Conservation (phyloP, 2,329 filamentous ascomycete genomes). For the Epichloe sp. region DNA sequence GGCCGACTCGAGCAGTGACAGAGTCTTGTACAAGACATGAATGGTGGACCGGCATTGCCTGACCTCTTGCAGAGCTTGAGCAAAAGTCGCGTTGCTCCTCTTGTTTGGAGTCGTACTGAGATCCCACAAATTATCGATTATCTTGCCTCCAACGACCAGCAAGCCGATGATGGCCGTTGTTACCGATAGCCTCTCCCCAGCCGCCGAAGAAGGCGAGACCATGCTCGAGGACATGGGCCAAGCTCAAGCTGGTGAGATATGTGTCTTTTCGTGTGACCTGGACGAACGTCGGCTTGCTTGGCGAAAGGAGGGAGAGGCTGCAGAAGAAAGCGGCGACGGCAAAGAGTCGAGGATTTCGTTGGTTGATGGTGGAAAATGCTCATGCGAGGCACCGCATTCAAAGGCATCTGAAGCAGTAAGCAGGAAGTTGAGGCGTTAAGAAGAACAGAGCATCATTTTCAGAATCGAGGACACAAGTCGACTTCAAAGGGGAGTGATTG, state of each 20-base stretch:
- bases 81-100: constrained; percentile 14
- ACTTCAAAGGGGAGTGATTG: not conserved
- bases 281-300: not conserved
- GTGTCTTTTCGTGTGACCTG: not conserved
- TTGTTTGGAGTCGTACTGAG: constrained; percentile 18
- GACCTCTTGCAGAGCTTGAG: constrained; percentile 20
- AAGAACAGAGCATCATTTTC: not conserved
- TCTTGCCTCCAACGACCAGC: constrained; percentile 20
- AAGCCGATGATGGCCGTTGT: constrained; percentile 25
- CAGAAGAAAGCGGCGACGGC: not conserved
- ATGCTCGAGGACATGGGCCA: not conserved
- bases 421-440: not conserved
- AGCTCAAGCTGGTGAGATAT: not conserved
- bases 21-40: constrained; percentile 23
- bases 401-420: not conserved
- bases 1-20: constrained; percentile 19
- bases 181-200: constrained; percentile 18
- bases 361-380: not conserved
- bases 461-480: not conserved
- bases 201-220: not conserved
- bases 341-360: not conserved
- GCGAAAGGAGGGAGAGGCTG: not conserved
- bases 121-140: constrained; percentile 22
- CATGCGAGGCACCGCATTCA: not conserved
- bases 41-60: constrained; percentile 25